Percentiles rank a stretch among this genome's conserved stretches.
These are phyloP conservation scores for Crataegus laevigata DNA, from an alignment of 306 rosid species.

Conservation along the genomic window DNA sequence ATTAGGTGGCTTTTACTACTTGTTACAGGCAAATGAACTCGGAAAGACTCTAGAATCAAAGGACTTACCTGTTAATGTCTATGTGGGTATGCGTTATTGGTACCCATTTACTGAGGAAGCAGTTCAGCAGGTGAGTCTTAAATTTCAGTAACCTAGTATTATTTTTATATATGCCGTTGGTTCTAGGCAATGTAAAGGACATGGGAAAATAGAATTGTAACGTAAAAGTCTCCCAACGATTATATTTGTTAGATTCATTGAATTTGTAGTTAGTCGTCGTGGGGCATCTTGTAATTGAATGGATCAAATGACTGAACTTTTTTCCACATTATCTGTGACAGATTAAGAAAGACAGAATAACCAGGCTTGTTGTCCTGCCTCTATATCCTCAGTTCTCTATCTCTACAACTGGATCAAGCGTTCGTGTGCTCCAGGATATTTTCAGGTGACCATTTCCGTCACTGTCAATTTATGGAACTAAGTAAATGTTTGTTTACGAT, in stretches of 20 bases:
- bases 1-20: not conserved
- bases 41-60: slow-evolving; percentile 76
- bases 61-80: slow-evolving; percentile 64
- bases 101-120: slow-evolving; percentile 99
- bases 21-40: slow-evolving; percentile 74
- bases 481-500: not conserved
- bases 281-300: not conserved
- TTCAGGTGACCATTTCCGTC: slow-evolving; percentile 52
- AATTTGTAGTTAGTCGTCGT: not conserved
- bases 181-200: not conserved
- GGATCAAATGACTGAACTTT: not conserved
- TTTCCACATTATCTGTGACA: slow-evolving; percentile 26
- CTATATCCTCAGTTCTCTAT: slow-evolving; percentile 97
- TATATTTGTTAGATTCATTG: not conserved
- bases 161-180: not conserved
- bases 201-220: not conserved
- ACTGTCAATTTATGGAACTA: slow-evolving; percentile 14
- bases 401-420: slow-evolving; percentile 98
- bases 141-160: not conserved
- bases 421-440: slow-evolving; percentile 65
- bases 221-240: not conserved
- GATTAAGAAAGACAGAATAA: slow-evolving; percentile 86
- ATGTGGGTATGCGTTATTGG: slow-evolving; percentile 98
- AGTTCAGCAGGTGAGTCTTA: slow-evolving; percentile 61
- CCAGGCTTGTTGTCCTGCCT: slow-evolving; percentile 94